Percentiles rank a stretch among this genome's conserved stretches.
Conservation (phyloP, 2,329 filamentous ascomycete species). For the Akanthomyces dipterigenus region DNA sequence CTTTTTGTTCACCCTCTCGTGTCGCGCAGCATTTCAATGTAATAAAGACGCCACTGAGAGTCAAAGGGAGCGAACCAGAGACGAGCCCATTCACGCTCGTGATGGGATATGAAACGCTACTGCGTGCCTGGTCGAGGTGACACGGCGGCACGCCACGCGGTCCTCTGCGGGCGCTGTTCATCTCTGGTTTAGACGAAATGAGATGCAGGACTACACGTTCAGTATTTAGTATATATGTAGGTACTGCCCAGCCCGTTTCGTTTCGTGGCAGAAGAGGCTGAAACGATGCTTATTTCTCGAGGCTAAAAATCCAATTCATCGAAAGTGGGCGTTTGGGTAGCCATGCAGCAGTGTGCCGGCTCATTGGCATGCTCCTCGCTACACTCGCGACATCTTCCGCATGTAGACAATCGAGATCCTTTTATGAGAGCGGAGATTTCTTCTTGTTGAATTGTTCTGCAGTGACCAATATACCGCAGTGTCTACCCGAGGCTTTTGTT, state of each 20-base stretch:
- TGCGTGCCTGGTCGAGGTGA: background rate
- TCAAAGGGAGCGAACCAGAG: background rate
- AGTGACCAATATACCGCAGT: background rate
- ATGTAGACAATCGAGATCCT: background rate
- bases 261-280: background rate
- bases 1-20: too few species aligned
- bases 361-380: too few species aligned
- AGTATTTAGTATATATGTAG: background rate
- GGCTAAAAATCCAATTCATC: background rate
- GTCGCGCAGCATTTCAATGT: background rate
- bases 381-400: background rate
- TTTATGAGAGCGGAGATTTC: slow-evolving; percentile 3
- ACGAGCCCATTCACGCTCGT: background rate
- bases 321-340: background rate
- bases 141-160: background rate
- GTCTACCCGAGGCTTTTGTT: background rate
- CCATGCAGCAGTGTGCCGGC: too few species aligned
- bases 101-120: background rate
- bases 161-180: too few species aligned
- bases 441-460: background rate
- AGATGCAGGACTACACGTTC: too few species aligned
- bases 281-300: background rate
- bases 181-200: background rate
- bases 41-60: too few species aligned
- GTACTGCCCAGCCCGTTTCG: background rate